Conservation (phyloP, 2,329 filamentous ascomycete genomes). For the Aureobasidium sp. region DNA sequence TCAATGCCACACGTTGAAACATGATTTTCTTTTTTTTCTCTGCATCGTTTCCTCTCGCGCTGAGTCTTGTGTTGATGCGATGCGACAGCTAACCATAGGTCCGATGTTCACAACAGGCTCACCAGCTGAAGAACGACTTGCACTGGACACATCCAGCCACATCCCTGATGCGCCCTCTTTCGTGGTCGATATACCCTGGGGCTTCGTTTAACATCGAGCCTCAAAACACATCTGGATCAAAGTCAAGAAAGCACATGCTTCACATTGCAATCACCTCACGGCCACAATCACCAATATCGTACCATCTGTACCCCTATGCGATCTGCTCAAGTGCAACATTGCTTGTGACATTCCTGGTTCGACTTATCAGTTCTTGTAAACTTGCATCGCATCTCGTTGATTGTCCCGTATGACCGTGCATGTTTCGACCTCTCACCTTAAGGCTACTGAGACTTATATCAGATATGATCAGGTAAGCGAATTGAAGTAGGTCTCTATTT, state of each 20-base stretch:
- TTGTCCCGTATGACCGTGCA: neutral
- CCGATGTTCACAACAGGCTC: neutral
- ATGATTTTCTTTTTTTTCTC: neutral
- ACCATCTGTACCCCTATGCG: neutral
- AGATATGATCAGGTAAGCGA: neutral
- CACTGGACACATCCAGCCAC: neutral
- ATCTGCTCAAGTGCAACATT: neutral
- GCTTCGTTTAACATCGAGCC: neutral
- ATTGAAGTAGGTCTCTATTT: neutral
- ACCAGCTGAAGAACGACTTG: neutral
- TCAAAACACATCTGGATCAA: neutral
- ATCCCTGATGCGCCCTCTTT: neutral
- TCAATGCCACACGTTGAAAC: constrained; percentile 10
- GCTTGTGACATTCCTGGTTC: neutral
- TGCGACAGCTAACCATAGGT: neutral
- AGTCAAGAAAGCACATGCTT: neutral
- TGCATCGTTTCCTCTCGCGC: neutral
- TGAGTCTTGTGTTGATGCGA: neutral
- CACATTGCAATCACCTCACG: neutral
- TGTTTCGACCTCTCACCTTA: too few species aligned
- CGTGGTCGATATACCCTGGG: neutral
- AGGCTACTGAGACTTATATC: neutral
- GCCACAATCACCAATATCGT: neutral
- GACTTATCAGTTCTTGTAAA: neutral
- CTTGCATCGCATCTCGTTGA: neutral